Evolutionary conservation across 345 rosid genomes (phyloP).

Genomic region (Rhodamnia argentea): DNA sequence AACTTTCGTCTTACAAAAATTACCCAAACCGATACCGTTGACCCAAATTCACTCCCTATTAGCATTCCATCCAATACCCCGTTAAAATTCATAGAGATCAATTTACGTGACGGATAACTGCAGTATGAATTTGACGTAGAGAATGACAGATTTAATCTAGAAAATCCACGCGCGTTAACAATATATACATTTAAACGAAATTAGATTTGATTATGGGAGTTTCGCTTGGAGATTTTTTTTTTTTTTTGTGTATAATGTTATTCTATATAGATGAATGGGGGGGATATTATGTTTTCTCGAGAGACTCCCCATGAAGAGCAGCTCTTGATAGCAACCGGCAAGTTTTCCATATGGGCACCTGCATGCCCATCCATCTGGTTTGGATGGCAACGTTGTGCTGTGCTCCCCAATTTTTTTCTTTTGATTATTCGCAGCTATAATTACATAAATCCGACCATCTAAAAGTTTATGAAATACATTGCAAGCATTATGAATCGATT

Average conservation of each 20-base stretch:
- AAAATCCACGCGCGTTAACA: background rate
- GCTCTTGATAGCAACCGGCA: background rate
- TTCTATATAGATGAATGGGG: background rate
- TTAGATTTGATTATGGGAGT: background rate
- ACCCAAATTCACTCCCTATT: background rate
- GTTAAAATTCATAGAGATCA: background rate
- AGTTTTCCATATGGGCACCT: background rate
- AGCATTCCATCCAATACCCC: background rate
- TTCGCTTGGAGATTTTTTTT: background rate
- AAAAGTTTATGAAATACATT: background rate
- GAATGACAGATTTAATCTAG: background rate
- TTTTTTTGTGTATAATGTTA: no score
- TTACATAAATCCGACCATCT: accelerated
- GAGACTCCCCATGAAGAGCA: background rate
- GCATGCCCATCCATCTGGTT: background rate
- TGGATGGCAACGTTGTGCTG: background rate
- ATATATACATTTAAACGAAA: background rate
- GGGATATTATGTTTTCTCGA: background rate
- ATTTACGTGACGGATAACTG: background rate
- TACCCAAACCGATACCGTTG: accelerated
- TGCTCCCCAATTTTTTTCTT: background rate
- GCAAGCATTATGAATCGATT: background rate
- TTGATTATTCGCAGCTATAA: background rate
- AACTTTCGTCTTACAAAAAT: background rate
- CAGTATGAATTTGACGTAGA: background rate